Conservation (phyloP, 129 eudicot genomes). For the Oenanthe sinensis region DNA sequence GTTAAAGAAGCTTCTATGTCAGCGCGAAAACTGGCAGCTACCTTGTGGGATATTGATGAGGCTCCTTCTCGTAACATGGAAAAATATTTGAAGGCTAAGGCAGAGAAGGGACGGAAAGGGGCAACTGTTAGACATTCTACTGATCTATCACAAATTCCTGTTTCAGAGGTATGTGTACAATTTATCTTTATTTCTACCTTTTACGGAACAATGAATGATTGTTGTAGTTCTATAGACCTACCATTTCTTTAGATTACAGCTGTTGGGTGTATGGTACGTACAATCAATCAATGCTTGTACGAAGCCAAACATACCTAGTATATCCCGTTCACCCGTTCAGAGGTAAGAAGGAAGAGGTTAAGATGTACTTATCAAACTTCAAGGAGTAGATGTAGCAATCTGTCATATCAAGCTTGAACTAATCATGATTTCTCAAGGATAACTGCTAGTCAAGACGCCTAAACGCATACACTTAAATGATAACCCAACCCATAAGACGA, state of each 20-base stretch:
- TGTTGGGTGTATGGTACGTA: background rate
- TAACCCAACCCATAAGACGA: background rate
- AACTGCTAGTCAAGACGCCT: background rate
- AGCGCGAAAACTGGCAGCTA: conserved; percentile 48
- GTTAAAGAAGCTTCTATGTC: conserved; percentile 32
- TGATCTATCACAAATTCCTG: conserved; percentile 28
- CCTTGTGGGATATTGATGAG: conserved; percentile 52
- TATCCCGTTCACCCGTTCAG: background rate
- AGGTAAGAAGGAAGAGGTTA: background rate
- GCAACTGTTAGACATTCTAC: conserved; percentile 13
- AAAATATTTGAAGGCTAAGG: background rate
- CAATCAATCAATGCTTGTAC: background rate
- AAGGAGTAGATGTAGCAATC: background rate
- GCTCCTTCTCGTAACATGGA: conserved; percentile 20
- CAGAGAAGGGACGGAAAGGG: conserved; percentile 14
- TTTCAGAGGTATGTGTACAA: conserved; percentile 34
- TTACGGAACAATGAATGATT: background rate
- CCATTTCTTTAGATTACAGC: background rate
- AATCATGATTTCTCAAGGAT: background rate
- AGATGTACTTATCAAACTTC: background rate
- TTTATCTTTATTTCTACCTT: background rate
- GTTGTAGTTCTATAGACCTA: background rate
- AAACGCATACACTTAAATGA: background rate
- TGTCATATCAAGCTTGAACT: background rate
- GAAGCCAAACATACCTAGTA: background rate